Evolutionary conservation across 257 asterid genomes (phyloP), one percentile per base, ranked within the genome.

Genomic region (Solanum acaule): DNA sequence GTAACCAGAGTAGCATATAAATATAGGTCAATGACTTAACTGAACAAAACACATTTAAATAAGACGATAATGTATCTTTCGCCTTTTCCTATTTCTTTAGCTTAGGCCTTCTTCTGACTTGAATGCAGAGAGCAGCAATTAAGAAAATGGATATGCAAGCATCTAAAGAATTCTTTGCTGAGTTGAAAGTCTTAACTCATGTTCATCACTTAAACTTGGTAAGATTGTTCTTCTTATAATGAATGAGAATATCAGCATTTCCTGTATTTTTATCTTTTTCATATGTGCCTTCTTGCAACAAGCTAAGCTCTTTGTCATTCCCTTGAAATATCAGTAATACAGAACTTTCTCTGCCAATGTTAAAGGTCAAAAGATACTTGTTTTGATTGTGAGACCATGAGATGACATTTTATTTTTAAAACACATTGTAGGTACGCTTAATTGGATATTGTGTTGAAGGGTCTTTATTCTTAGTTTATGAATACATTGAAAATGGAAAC

Each of bases 91-190:
- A 44, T 44, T 15, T 27, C 86, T 81, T 16, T 49, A 82, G 31
- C 86, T 82, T 46, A 18, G 22, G 86, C 52, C 71, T 86, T 31
- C n/a, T 34, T 61, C 37, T 46, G 88, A 71, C 68, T 72, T 75
- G 75, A 88, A 88, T 91, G 90, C 91, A 93, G 98, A 92, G 92
- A 92, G 96, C 98, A 87, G 99, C 96, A 11, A 91, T 96, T 31
- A 95, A 95, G 94, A 92, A 92, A 93, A 94, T 96, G 99, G 98
- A 96, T 87, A 95, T 96, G 98, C 96, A 95, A 92, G 99, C 98
- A 77, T 93, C 99, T 3, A 94, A 93, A 91, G 98, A 95, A 87
- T 96, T 96, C 89, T 89, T 96, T 15, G 96, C 98, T 22, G 98
- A 96, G 86, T 91, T 96, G 76, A 96, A 93, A 65, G 98, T 95